These are phyloP conservation scores for Fusarium phyllophilum DNA, from an alignment of 2,329 filamentous ascomycete species.

Conservation along the genomic window DNA sequence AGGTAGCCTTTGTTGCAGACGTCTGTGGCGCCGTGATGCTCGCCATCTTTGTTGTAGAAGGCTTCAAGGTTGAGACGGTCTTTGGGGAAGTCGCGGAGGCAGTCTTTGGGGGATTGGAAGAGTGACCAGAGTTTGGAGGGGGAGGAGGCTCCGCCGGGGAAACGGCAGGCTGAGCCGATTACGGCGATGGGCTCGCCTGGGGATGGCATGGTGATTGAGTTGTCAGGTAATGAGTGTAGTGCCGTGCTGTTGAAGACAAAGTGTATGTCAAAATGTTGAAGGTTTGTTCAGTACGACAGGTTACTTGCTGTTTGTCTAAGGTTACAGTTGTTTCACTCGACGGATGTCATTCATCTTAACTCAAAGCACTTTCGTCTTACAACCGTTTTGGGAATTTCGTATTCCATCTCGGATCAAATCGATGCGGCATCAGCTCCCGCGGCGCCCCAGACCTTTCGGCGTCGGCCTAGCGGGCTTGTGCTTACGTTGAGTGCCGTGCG, in stretches of 20 bases:
- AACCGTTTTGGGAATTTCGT: not conserved
- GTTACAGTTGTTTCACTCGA: not conserved
- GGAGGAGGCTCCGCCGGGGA: slow-evolving; percentile 24
- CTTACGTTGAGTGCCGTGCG: not conserved
- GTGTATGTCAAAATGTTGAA: not conserved
- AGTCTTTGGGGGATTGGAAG: slow-evolving; percentile 6
- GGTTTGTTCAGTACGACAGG: not conserved
- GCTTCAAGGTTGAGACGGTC: slow-evolving; percentile 37
- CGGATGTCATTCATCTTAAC: not conserved
- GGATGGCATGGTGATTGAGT: not conserved
- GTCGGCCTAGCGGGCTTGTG: not conserved
- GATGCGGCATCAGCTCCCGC: not conserved
- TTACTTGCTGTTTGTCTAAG: not conserved
- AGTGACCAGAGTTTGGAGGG: slow-evolving; percentile 31
- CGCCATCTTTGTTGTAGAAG: slow-evolving; percentile 36
- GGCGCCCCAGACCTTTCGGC: not conserved
- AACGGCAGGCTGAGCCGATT: slow-evolving; percentile 25
- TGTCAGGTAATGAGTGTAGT: not conserved
- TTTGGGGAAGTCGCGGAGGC: slow-evolving; percentile 4
- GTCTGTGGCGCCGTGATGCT: slow-evolving; percentile 43
- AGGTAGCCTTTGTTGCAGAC: slow-evolving; percentile 48
- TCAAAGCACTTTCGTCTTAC: not conserved
- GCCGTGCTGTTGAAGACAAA: slow-evolving; percentile 1
- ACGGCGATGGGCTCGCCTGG: slow-evolving; percentile 15
- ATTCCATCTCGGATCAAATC: not conserved